A percentile compares a stretch with the other conserved stretches of the same genome.
These are phyloP conservation scores for Strigomonas culicis DNA, from an alignment of 208 protist species.

Conservation along the genomic window DNA sequence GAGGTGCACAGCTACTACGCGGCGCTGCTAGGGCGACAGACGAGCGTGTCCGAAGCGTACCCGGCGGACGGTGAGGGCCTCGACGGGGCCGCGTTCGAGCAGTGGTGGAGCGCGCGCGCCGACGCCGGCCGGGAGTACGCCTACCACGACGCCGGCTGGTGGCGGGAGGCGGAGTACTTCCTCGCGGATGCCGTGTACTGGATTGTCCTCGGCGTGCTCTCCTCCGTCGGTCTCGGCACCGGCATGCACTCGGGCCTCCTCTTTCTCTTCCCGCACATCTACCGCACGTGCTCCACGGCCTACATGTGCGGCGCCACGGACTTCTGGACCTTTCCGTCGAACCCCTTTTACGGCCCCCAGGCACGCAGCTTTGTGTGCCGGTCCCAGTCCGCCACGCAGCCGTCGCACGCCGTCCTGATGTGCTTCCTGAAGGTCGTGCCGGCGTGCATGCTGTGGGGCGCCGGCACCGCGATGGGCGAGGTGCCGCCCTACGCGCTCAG, in stretches of 20 bases:
- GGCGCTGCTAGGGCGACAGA: constrained; percentile 22
- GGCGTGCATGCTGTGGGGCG: constrained; percentile 91
- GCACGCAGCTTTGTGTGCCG: constrained; percentile 70
- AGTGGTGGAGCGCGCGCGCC: constrained; percentile 49
- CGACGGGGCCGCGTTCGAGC: constrained; percentile 29
- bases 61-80: constrained; percentile 19
- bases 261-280: constrained; percentile 95
- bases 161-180: constrained; percentile 78
- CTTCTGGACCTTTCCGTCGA: constrained; percentile 88
- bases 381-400: constrained; percentile 6
- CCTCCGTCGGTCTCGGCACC: constrained; percentile 91
- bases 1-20: constrained; percentile 68
- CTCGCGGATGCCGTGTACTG: constrained; percentile 84
- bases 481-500: constrained; percentile 96
- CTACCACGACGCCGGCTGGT: constrained; percentile 46
- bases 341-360: constrained; percentile 77
- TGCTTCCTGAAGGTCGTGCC: constrained; percentile 68
- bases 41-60: constrained; percentile 22
- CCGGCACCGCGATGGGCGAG: constrained; percentile 96
- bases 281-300: constrained; percentile 82
- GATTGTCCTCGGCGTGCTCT: constrained; percentile 88
- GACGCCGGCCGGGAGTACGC: constrained; percentile 39
- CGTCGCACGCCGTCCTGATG: constrained; percentile 21
- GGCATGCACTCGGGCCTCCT: constrained; percentile 95
- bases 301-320: constrained; percentile 75